Conservation (phyloP, 352 stramenopile species). For the Phytophthora pisi region DNA sequence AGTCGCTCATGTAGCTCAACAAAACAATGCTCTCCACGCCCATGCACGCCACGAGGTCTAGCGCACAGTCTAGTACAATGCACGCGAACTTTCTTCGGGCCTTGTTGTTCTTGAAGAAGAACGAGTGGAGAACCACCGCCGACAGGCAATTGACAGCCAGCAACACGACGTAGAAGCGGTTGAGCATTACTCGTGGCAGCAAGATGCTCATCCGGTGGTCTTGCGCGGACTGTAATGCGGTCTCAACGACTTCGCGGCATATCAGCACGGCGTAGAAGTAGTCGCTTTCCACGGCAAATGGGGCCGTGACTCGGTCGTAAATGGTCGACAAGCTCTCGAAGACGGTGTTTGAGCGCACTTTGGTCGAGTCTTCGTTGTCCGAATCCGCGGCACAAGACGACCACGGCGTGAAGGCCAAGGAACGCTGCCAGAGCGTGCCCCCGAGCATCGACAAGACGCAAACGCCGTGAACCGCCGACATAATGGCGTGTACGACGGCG, state of each 20-base stretch:
- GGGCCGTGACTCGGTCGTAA: too few species aligned
- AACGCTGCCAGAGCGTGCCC: constrained; percentile 2
- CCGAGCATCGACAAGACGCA: constrained; percentile 16
- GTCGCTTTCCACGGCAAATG: too few species aligned
- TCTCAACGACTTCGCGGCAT: background rate
- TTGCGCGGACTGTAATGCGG: background rate
- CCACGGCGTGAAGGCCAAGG: constrained; percentile 12
- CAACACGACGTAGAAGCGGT: background rate
- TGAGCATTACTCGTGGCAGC: background rate
- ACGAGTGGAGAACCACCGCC: background rate
- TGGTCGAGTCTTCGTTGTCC: too few species aligned
- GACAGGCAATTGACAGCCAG: background rate
- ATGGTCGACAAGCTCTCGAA: too few species aligned
- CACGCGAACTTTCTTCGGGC: background rate
- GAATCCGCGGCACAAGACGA: background rate
- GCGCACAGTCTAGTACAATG: background rate
- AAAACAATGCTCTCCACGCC: background rate
- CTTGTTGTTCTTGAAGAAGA: background rate
- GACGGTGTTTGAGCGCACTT: too few species aligned
- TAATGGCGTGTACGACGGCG: constrained; percentile 15
- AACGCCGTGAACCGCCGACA: constrained; percentile 22
- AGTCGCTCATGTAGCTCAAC: too few species aligned
- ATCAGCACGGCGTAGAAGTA: background rate
- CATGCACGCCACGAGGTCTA: background rate
- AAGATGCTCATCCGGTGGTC: background rate